Evolutionary conservation across 495 filamentous ascomycete genomes (phyloP), one percentile per base, ranked within the genome.

Genomic region (Trichoderma gamsii): DNA sequence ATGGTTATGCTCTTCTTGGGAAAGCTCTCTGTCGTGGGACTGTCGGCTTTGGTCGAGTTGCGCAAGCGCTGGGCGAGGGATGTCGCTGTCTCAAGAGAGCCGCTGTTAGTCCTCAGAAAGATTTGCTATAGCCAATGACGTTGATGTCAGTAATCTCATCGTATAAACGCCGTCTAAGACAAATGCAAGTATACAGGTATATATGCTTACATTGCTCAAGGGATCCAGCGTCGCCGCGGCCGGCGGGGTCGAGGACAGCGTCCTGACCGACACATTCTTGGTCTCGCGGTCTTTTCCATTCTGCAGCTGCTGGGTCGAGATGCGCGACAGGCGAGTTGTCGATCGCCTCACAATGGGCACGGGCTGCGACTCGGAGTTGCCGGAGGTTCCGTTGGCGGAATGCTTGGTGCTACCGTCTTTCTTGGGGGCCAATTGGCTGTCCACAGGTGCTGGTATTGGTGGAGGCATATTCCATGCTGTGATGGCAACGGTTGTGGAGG

Each of bases 41-140:
- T 82, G 8, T 84, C 81, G 68, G 86, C 73, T 68, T 79, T 72
- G n/a, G 82, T 77, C 67, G 82, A 76, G 44, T 82, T 85, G 38
- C 90, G 86, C 64, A 90, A 76, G 71, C 88, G 90, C 51, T 88
- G 80, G 11, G 88, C 85, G 66, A 90, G 86, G 18, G 86, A 66
- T 11, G 41, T 38, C 5, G 35, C 35, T 38, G 35, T 41, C 43
- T 44, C 41, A 18, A 32, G 85, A 66, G 85, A 87, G 70, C 90
- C 86, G 23, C 89, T 92, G 76, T 92, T 92, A 65, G 91, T 92
- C 72, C 92, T 88, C 74, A 90, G 86, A 66, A 93, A 85, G 65
- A 97, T 97, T 75, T 96, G 79, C 80, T 84, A 49, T 64, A 44
- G 64, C 69, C 51, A 21, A 44, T 67, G 15, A 66, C 23, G 7